Evolutionary conservation across 2,329 filamentous ascomycete genomes (phyloP), one percentile per base, ranked within the genome.

Genomic region (Diplodia seriata): DNA sequence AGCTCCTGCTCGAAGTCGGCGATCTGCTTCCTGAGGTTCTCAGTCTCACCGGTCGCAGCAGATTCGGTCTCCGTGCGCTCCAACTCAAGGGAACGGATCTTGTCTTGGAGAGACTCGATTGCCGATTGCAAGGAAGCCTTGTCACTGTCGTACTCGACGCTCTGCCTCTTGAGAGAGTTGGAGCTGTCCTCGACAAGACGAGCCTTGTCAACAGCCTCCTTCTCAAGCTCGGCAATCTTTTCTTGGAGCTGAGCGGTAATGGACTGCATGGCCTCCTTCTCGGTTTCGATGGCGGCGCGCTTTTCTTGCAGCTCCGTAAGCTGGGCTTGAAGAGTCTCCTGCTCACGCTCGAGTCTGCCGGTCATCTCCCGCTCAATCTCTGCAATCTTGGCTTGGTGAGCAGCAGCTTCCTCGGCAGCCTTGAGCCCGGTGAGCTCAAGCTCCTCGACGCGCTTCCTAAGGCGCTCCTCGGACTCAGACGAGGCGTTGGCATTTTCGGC

Each of bases 61-160:
- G 53, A 23, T 14, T 49, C 64, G 18, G 29, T 61, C n/a, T 67
- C 66, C 9, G 55, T 31, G 31, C 47, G 43, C 26, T 68, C 66
- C 38, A 57, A 49, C 50, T 68, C 66, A 4, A 68, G 57, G n/a
- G 51, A 29, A 23, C 29, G 36, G 29, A 68, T 68, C 40, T 64
- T 68, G 57, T 57, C 59, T 18, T 68, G 57, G 49, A 67, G 55
- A 4, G 66, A 61, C 33, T 61, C 47, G 55, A 67, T 67, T 36
- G 66, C 66, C 11, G 36, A 43, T 20, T 61, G 66, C 20, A 67
- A 47, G 11, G 56, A 62, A 20, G 64, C 54, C 66, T 67, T 67
- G 36, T 62, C 66, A 20, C 49, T 33, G 56, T 67, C 56, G 36
- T 54, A 67, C 49, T 67, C 55, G 23, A 62, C 55, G 55, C 56